Conservation (phyloP, 495 filamentous ascomycete genomes). For the Talaromyces stipitatus region DNA sequence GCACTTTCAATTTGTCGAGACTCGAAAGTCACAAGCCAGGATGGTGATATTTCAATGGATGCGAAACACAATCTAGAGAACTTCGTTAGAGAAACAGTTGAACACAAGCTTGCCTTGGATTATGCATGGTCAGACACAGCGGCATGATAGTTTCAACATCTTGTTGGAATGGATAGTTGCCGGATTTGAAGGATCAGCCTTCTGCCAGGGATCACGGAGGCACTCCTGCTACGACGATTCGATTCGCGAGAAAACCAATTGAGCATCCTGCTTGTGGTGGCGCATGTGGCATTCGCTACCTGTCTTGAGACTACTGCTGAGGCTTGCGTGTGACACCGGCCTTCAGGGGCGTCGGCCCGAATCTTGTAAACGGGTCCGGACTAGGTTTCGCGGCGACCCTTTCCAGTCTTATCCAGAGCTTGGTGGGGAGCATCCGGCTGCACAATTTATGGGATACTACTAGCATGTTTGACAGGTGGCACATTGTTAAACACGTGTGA, state of each 20-base stretch:
- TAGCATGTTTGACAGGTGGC: not conserved
- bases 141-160: conserved; percentile 20
- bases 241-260: not conserved
- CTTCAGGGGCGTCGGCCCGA: not conserved
- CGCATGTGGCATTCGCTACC: not conserved
- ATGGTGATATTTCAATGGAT: conserved; percentile 37
- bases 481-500: not conserved
- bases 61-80: conserved; percentile 41
- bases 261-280: not conserved
- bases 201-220: not conserved
- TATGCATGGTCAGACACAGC: conserved; percentile 35
- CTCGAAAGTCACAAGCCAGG: conserved; percentile 21
- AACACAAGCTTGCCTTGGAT: conserved; percentile 33
- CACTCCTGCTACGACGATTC: not conserved
- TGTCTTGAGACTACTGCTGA: not conserved
- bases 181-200: not conserved
- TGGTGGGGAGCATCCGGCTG: not conserved
- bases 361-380: not conserved
- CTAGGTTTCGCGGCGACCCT: not conserved
- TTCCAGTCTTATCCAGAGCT: not conserved
- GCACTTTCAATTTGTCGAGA: conserved; percentile 58
- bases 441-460: not conserved
- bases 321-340: too few species aligned
- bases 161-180: not conserved
- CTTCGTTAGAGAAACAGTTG: conserved; percentile 57